Evolutionary conservation across 2,329 filamentous ascomycete genomes (phyloP).

Genomic region (Capronia americana): DNA sequence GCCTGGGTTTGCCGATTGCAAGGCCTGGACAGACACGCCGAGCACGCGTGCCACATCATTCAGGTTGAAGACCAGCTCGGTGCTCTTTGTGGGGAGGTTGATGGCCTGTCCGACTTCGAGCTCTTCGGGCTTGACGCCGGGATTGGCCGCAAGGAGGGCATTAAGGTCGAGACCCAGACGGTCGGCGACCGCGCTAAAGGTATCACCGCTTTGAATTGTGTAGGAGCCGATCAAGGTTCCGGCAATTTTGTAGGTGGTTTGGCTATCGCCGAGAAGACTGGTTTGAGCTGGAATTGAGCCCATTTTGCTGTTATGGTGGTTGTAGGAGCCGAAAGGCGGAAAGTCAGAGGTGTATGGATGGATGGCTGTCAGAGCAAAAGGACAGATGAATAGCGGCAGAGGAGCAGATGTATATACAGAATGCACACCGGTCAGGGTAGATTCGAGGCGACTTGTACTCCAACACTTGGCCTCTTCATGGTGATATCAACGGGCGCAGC

Average conservation of each 20-base stretch:
- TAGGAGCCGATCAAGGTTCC: slow-evolving; percentile 20
- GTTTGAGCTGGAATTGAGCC: background rate
- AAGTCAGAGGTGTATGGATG: background rate
- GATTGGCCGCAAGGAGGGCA: slow-evolving; percentile 27
- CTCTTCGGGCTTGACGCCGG: slow-evolving; percentile 25
- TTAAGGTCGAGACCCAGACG: slow-evolving; percentile 12
- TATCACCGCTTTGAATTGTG: slow-evolving; percentile 30
- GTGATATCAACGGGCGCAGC: background rate
- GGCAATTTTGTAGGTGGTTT: slow-evolving; percentile 15
- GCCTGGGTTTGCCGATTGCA: slow-evolving; percentile 2
- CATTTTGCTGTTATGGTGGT: background rate
- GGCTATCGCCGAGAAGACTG: background rate
- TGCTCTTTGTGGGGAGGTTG: slow-evolving; percentile 7
- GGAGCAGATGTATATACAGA: background rate
- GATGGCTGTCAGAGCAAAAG: background rate
- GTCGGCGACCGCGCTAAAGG: slow-evolving; percentile 25
- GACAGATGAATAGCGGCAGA: background rate
- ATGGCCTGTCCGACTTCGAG: slow-evolving; percentile 28
- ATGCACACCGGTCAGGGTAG: background rate
- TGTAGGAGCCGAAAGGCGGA: background rate
- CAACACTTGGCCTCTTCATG: background rate
- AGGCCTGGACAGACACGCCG: slow-evolving; percentile 6
- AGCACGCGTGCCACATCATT: slow-evolving; percentile 7
- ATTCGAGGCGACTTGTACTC: too few species aligned
- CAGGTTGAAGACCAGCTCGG: slow-evolving; percentile 24